Conservation (phyloP, 1,139 yeast species). For the Hyphopichia burtonii region DNA sequence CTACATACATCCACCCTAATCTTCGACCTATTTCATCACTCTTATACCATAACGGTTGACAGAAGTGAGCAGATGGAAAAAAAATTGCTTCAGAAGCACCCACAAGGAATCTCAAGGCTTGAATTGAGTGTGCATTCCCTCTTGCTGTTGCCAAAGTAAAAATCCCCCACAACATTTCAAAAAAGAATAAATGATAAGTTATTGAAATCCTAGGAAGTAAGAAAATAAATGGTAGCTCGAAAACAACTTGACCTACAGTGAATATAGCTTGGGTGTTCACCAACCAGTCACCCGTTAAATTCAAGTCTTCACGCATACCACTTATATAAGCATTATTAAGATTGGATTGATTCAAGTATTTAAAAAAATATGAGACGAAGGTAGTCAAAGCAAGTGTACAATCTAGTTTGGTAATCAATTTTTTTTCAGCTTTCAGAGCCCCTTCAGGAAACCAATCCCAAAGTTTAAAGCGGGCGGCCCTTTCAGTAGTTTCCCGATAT, state of each 20-base stretch:
- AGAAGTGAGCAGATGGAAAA: constrained; percentile 22
- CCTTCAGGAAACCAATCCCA: constrained; percentile 21
- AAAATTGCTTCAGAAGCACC: constrained; percentile 27
- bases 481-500: constrained; percentile 18
- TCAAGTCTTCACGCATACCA: constrained; percentile 24
- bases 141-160: constrained; percentile 22
- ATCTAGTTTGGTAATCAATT: constrained; percentile 24
- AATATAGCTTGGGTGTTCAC: constrained; percentile 27
- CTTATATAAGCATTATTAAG: constrained; percentile 29
- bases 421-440: constrained; percentile 19
- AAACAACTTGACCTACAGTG: constrained; percentile 24
- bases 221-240: constrained; percentile 24
- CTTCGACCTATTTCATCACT: constrained; percentile 26
- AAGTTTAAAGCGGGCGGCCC: constrained; percentile 15
- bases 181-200: constrained; percentile 21
- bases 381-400: constrained; percentile 23
- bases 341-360: constrained; percentile 20
- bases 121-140: constrained; percentile 17
- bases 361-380: constrained; percentile 27
- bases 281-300: constrained; percentile 28
- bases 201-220: constrained; percentile 20
- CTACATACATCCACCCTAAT: constrained; percentile 27
- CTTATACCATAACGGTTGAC: constrained; percentile 25
- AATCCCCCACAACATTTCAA: constrained; percentile 24
- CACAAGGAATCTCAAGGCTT: constrained; percentile 27